Base-by-base conservation (phyloP, 169 alveolate species). In the Condylostoma magnum region DNA sequence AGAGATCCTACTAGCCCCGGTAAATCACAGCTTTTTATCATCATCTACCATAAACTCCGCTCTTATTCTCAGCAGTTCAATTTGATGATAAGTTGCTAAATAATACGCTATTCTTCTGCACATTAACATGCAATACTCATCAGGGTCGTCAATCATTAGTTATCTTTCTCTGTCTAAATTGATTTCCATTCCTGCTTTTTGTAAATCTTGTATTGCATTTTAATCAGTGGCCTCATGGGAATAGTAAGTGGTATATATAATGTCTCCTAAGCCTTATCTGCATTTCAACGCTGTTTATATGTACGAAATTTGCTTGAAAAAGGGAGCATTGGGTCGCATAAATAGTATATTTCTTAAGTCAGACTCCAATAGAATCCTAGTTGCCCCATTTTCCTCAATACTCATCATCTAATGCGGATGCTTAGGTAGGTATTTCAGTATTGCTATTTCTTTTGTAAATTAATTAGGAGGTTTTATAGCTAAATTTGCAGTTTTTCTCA, bases 21-120 rank as follows among this genome's bases (percentile, higher is more conserved):
- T 31, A 12, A 76, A 54, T 80, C 83, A 76, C 6, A 76, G 52
- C 12, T 37, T 50, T 5, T 74, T 72, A 31, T 76, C 15, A 18
- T 76, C 78, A 53, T 76, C 83, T 25, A 52, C 30, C 27, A 44
- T 43, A 47, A 76, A 76, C 52, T 76, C 79, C 8, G 44, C 57
- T 28, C 56, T 51, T 74, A 76, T 66, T 56, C 83, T 68, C 4
- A 76, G 37, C 1, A 76, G 27, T 18, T 76, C 57, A 3, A n/a
- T 55, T 28, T 55, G 48, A 5, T n/a, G 6, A 55, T 25, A 18
- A 55, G 51, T 25, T 22, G 52, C 48, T 20, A 55, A 28, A 6
- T 6, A 8, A 31, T 55, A 55, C 2, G 73, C 73, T n/a, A 63
- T 63, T 63, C 33, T 63, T 2, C 38, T 4, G 44, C 73, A 63